Evolutionary conservation across 192 early-diverging fungal genomes (phyloP).

Genomic region (Diversispora epigaea): DNA sequence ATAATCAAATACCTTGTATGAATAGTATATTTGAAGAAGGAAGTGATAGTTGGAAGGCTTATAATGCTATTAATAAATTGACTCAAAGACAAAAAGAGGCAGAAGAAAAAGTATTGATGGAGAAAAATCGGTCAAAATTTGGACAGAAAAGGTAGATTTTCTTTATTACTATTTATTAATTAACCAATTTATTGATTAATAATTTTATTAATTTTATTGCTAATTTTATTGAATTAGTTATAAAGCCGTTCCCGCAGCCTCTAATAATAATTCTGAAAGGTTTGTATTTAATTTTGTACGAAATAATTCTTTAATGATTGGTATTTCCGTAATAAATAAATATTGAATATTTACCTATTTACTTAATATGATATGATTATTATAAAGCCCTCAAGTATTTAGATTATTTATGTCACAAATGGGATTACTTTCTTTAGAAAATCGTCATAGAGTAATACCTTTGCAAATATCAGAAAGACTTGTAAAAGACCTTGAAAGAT

Average conservation of each 20-base stretch:
- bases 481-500: conserved; percentile 58
- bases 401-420: conserved; percentile 64
- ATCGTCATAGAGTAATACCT: conserved; percentile 59
- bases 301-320: background rate
- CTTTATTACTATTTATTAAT: background rate
- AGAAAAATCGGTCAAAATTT: background rate
- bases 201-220: background rate
- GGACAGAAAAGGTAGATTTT: conserved; percentile 15
- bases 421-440: conserved; percentile 64
- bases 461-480: conserved; percentile 63
- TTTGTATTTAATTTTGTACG: background rate
- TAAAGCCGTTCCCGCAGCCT: conserved; percentile 21
- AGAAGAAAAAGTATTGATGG: background rate
- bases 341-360: background rate
- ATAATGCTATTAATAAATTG: conserved; percentile 33
- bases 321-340: background rate
- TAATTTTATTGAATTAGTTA: conserved; percentile 20
- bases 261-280: conserved; percentile 37
- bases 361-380: background rate
- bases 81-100: conserved; percentile 34
- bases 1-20: conserved; percentile 36
- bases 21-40: conserved; percentile 39
- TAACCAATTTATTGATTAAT: background rate
- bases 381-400: conserved; percentile 49
- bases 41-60: conserved; percentile 38